Percentiles rank a stretch among this genome's conserved stretches.
Conservation (phyloP, 202 grass and related monocot genomes). For the Eragrostis tef region DNA sequence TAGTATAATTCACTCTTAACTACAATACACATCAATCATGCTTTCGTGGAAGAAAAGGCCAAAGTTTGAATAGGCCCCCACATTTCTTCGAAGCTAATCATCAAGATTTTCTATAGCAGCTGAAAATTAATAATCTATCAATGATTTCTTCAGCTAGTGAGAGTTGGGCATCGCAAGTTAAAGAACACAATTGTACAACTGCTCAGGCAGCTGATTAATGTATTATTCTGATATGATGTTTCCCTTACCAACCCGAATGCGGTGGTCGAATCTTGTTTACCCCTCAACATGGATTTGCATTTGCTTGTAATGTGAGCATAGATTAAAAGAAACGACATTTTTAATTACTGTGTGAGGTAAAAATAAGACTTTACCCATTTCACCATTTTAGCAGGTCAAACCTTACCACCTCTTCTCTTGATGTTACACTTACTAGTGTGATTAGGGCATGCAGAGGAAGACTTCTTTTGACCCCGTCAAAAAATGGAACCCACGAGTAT, state of each 20-base stretch:
- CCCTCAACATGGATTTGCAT: background rate
- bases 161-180: background rate
- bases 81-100: conserved; percentile 50
- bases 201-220: conserved; percentile 17
- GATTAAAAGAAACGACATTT: background rate
- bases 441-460: conserved; percentile 8
- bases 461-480: background rate
- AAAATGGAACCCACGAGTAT: background rate
- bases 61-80: conserved; percentile 32
- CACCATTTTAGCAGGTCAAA: background rate
- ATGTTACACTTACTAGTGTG: background rate
- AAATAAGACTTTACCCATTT: background rate
- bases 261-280: background rate
- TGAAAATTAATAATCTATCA: conserved; percentile 14
- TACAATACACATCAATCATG: conserved; percentile 6
- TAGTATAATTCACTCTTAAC: conserved; percentile 6
- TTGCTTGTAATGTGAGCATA: background rate
- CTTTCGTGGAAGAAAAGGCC: conserved; percentile 22
- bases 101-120: conserved; percentile 3
- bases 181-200: conserved; percentile 19
- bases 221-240: background rate
- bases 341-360: background rate
- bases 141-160: conserved; percentile 37
- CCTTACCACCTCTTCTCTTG: background rate
- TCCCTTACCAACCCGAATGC: conserved; percentile 27